Percentiles rank a stretch among this genome's conserved stretches.
Evolutionary conservation across 2,329 filamentous ascomycete genomes (phyloP).

Genomic region (Exutisphaerella laricina): DNA sequence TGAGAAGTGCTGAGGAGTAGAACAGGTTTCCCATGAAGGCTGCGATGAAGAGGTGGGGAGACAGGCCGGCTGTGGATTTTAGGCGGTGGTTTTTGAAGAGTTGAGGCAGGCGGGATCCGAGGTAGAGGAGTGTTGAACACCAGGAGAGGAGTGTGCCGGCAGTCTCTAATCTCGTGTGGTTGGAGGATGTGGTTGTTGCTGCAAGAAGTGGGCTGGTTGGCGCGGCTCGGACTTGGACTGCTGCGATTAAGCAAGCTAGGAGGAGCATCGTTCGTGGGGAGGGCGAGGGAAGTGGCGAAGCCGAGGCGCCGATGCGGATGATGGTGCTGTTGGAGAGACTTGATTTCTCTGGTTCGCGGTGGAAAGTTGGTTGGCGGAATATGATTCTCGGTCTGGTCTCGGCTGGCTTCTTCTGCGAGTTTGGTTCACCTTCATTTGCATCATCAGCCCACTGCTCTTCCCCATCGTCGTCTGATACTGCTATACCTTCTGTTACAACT

Average conservation of each 20-base stretch:
- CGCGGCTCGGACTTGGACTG: conserved; percentile 37
- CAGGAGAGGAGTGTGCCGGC: conserved; percentile 51
- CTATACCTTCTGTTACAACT: conserved; percentile 31
- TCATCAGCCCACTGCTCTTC: conserved; percentile 11
- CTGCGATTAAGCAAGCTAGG: conserved; percentile 42
- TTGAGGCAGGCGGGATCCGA: conserved; percentile 57
- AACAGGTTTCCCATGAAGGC: conserved; percentile 64
- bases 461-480: conserved; percentile 9
- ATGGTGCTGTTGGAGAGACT: conserved; percentile 24
- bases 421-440: conserved; percentile 11
- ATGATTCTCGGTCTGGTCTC: conserved; percentile 25
- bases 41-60: conserved; percentile 57
- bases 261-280: conserved; percentile 45
- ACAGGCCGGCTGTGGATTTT: conserved; percentile 59
- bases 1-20: conserved; percentile 57
- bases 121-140: conserved; percentile 53
- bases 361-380: conserved; percentile 30
- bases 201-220: conserved; percentile 2
- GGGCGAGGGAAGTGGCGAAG: conserved; percentile 40
- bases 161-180: conserved; percentile 35
- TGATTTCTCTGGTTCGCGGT: conserved; percentile 23
- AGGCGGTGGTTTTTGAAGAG: conserved; percentile 60
- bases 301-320: conserved; percentile 26
- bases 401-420: conserved; percentile 10
- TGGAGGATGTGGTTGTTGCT: conserved; percentile 17